Percentiles rank a stretch among this genome's conserved stretches.
Evolutionary conservation across 1,139 yeast species (phyloP).

Genomic region (Zhuliangozyma blackwelliae): DNA sequence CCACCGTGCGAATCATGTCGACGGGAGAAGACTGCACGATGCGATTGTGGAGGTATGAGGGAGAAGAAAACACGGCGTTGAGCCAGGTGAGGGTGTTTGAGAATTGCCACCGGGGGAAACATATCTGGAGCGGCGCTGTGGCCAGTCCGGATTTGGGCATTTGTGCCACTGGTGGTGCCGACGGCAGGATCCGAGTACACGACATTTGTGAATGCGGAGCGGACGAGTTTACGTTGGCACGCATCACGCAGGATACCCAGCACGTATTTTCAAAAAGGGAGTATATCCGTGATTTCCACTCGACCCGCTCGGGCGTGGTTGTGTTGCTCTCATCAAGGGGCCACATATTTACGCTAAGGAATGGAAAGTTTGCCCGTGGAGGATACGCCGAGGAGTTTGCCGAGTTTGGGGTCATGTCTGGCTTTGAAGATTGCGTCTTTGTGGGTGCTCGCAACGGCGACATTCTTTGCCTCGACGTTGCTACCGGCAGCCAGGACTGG

Average conservation of each 20-base stretch:
- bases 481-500: slow-evolving; percentile 20
- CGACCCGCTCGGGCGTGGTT: slow-evolving; percentile 32
- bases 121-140: slow-evolving; percentile 80
- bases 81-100: slow-evolving; percentile 33
- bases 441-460: slow-evolving; percentile 55
- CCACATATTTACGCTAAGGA: slow-evolving; percentile 32
- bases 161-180: slow-evolving; percentile 84
- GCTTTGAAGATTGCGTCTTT: slow-evolving; percentile 36
- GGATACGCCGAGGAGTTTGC: slow-evolving; percentile 25
- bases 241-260: slow-evolving; percentile 24
- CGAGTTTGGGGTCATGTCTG: slow-evolving; percentile 50
- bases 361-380: slow-evolving; percentile 26
- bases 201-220: slow-evolving; percentile 32
- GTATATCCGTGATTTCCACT: slow-evolving; percentile 57
- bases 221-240: slow-evolving; percentile 22
- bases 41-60: slow-evolving; percentile 62
- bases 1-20: slow-evolving; percentile 40
- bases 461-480: slow-evolving; percentile 43
- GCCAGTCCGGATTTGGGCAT: slow-evolving; percentile 34
- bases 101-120: slow-evolving; percentile 78
- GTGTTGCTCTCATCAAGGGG: slow-evolving; percentile 65
- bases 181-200: slow-evolving; percentile 69
- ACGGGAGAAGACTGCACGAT: slow-evolving; percentile 88
- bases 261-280: slow-evolving; percentile 43
- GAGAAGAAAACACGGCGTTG: slow-evolving; percentile 18